Evolutionary conservation across 2,329 filamentous ascomycete genomes (phyloP).

Genomic region (Capronia americana): DNA sequence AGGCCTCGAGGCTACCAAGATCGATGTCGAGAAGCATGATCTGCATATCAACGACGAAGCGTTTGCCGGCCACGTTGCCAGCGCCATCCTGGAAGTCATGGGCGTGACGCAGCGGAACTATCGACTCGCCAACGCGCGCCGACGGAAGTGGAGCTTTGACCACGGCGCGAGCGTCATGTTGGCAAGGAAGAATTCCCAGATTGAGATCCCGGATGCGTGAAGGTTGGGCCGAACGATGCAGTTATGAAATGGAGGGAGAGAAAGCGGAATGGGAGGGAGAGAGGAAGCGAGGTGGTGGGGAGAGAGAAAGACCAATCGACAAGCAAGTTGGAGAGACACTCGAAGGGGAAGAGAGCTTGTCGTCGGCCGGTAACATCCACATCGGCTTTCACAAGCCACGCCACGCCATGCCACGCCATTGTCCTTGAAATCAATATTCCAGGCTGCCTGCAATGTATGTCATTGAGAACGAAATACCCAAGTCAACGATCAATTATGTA

Average conservation of each 20-base stretch:
- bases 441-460: not conserved
- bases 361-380: not conserved
- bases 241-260: no score
- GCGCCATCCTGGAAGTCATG: slow-evolving; percentile 37
- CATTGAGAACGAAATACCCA: not conserved
- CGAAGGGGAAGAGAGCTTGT: not conserved
- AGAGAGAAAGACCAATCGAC: not conserved
- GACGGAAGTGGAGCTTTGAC: slow-evolving; percentile 40
- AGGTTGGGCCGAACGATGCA: not conserved
- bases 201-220: slow-evolving; percentile 37
- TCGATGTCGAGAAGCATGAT: slow-evolving; percentile 58
- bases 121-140: slow-evolving; percentile 35
- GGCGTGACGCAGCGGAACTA: slow-evolving; percentile 37
- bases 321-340: not conserved
- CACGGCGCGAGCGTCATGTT: slow-evolving; percentile 36
- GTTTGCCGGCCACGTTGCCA: slow-evolving; percentile 52
- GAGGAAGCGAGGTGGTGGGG: no score
- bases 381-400: not conserved
- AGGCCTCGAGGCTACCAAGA: slow-evolving; percentile 57
- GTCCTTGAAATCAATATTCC: not conserved
- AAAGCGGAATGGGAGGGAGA: no score
- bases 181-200: slow-evolving; percentile 34
- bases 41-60: slow-evolving; percentile 61
- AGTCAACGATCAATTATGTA: no score
- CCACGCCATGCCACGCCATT: not conserved